Percentiles rank a stretch among this genome's conserved stretches.
phyloP scores from a whole-genome alignment of 352 stramenopile genomes.

The Pythium brassicae region DNA sequence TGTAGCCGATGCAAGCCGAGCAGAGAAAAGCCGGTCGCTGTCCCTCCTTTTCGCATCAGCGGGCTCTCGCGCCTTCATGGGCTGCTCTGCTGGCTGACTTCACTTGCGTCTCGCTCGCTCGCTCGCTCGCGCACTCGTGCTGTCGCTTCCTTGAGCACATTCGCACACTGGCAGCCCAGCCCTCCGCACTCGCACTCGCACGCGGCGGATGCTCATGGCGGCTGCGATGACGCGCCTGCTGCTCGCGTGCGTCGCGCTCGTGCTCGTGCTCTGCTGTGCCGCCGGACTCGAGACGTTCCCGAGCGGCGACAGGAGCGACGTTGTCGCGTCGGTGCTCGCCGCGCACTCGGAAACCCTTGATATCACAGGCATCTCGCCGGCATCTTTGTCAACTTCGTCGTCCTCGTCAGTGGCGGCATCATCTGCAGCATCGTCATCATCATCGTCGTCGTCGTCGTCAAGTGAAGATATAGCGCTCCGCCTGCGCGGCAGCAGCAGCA shows the following conservation, averaged over 20 bases:
- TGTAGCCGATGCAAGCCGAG: neutral
- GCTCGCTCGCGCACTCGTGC: neutral
- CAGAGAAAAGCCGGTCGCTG: too few species aligned
- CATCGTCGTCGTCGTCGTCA: neutral
- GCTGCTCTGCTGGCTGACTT: too few species aligned
- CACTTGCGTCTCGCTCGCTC: too few species aligned
- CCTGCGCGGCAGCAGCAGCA: neutral
- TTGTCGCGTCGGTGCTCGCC: conserved; percentile 7
- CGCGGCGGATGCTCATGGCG: neutral
- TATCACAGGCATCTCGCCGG: neutral
- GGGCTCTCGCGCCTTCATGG: too few species aligned
- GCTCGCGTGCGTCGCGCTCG: neutral
- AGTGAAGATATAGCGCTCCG: neutral
- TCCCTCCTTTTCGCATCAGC: too few species aligned
- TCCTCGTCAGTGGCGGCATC: neutral
- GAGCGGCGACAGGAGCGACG: neutral
- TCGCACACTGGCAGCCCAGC: neutral
- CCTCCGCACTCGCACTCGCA: neutral
- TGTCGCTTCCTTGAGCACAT: conserved; percentile 1
- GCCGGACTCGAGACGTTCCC: conserved; percentile 6
- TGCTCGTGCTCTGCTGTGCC: neutral
- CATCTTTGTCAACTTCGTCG: neutral
- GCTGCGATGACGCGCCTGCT: neutral
- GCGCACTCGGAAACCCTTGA: neutral
- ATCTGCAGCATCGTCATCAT: neutral